A percentile compares a stretch with the other conserved stretches of the same genome.
Evolutionary conservation across 148 eudicot genomes (phyloP).

Genomic region (Mesembryanthemum crystallinum): DNA sequence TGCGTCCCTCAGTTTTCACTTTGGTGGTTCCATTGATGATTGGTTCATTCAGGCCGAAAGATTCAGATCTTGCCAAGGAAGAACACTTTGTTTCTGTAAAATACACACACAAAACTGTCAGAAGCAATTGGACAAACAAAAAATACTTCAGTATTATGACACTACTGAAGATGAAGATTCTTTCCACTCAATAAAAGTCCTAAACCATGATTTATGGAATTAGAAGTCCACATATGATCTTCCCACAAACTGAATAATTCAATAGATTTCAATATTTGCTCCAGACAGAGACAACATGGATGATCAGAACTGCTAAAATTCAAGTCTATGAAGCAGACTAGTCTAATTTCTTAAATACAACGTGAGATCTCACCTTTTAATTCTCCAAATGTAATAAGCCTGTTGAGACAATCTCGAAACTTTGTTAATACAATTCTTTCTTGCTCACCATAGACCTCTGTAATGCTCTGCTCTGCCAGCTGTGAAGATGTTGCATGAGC

Average conservation of each 20-base stretch:
- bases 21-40: constrained; percentile 38
- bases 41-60: constrained; percentile 31
- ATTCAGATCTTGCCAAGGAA: constrained; percentile 52
- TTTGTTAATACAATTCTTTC: constrained; percentile 75
- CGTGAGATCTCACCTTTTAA: constrained; percentile 60
- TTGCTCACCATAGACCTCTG: constrained; percentile 76
- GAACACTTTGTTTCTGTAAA: constrained; percentile 68
- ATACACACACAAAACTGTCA: constrained; percentile 14
- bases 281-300: background rate
- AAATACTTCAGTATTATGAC: too few relatives aligned
- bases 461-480: constrained; percentile 45
- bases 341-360: background rate
- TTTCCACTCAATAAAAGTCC: background rate
- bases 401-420: constrained; percentile 89
- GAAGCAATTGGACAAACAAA: background rate
- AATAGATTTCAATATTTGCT: constrained; percentile 4
- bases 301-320: background rate
- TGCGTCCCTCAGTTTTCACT: constrained; percentile 34
- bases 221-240: background rate
- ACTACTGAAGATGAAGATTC: background rate
- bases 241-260: background rate
- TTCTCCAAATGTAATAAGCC: constrained; percentile 80
- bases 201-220: background rate
- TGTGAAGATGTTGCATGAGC: constrained; percentile 38
- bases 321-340: background rate